Percentiles rank a stretch among this genome's conserved stretches.
phyloP scores from a whole-genome alignment of 164 flowering plant genomes.

The Umbellularia californica region DNA sequence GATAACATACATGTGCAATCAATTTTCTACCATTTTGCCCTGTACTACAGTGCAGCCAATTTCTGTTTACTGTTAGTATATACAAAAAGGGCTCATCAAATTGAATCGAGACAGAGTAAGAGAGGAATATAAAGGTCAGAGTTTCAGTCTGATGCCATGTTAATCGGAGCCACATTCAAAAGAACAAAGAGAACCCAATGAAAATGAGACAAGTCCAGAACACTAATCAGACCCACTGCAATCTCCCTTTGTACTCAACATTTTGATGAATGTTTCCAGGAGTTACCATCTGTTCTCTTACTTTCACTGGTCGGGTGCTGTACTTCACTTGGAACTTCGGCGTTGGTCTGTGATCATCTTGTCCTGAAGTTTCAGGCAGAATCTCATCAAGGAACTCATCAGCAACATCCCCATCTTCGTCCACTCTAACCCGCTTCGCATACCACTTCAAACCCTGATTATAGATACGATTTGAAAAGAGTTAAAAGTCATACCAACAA shows the following conservation, averaged over 20 bases:
- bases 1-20: no score
- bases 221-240: conserved; percentile 51
- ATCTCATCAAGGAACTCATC: conserved; percentile 87
- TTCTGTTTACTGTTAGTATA: neutral
- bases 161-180: conserved; percentile 31
- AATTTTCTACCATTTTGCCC: no score
- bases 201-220: neutral
- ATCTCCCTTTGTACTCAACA: conserved; percentile 66
- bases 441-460: conserved; percentile 85
- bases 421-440: conserved; percentile 63
- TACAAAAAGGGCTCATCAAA: neutral
- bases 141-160: neutral
- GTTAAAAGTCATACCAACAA: neutral
- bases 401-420: conserved; percentile 97
- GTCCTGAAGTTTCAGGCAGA: conserved; percentile 15
- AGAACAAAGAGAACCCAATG: conserved; percentile 2
- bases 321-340: conserved; percentile 43
- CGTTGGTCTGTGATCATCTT: neutral
- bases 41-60: no score
- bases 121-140: neutral
- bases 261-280: conserved; percentile 60
- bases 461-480: neutral
- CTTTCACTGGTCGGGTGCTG: conserved; percentile 49
- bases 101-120: neutral
- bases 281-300: conserved; percentile 41